These are phyloP conservation scores for Malus orientalis DNA, from an alignment of 306 rosid species.

Conservation along the genomic window DNA sequence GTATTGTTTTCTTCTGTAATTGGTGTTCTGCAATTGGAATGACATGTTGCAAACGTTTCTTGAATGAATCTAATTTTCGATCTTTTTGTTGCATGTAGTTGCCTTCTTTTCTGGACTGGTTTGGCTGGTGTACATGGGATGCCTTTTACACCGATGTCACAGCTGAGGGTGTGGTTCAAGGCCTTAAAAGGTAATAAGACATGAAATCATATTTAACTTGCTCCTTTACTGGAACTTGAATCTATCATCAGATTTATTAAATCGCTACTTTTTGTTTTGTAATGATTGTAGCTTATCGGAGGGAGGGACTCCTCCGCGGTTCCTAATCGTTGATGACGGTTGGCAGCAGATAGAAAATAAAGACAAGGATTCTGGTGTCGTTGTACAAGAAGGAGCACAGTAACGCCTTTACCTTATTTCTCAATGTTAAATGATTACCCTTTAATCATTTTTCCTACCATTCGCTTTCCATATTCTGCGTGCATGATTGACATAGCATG, in stretches of 20 bases:
- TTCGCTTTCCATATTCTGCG: neutral
- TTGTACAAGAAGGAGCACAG: constrained; percentile 97
- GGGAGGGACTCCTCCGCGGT: constrained; percentile 86
- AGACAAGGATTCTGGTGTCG: constrained; percentile 41
- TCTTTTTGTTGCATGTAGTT: constrained; percentile 38
- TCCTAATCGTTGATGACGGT: constrained; percentile 92
- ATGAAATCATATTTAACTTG: neutral
- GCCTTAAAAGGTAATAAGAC: constrained; percentile 64
- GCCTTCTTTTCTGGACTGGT: constrained; percentile 85
- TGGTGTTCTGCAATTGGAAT: neutral
- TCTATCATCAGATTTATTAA: neutral
- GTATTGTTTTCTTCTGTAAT: neutral
- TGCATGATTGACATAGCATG: too few relatives aligned
- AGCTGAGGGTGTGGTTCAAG: constrained; percentile 84
- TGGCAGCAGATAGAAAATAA: constrained; percentile 95
- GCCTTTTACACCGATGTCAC: constrained; percentile 97
- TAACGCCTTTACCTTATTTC: constrained; percentile 25
- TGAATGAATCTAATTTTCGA: constrained; percentile 16
- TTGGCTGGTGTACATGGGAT: constrained; percentile 99
- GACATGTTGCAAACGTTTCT: neutral
- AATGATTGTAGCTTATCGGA: constrained; percentile 53
- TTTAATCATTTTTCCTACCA: neutral
- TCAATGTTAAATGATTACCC: neutral
- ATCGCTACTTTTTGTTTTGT: constrained; percentile 12
- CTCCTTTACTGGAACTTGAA: neutral